A percentile compares a stretch with the other conserved stretches of the same genome.
Evolutionary conservation across 2,329 filamentous ascomycete species (phyloP).

Genomic region (Neoscytalidium dimidiatum): DNA sequence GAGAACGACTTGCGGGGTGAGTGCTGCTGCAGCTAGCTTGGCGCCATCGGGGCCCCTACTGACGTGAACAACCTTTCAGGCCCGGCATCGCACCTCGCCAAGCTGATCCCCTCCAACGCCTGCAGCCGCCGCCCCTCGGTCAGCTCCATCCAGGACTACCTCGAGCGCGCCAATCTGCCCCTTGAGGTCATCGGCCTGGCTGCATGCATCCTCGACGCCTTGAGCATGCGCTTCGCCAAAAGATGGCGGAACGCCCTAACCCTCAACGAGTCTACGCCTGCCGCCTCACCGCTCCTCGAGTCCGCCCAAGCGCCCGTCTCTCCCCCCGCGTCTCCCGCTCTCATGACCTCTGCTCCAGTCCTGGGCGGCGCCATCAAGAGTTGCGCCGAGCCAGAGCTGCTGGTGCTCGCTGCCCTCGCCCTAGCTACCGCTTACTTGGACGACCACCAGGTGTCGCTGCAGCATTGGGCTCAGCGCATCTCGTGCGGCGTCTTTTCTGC

Average conservation of each 20-base stretch:
- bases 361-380: slow-evolving; percentile 1
- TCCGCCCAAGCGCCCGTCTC: slow-evolving; percentile 22
- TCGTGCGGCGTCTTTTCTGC: slow-evolving; percentile 28
- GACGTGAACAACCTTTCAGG: slow-evolving; percentile 27
- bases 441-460: slow-evolving; percentile 32
- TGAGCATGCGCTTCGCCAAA: slow-evolving; percentile 35
- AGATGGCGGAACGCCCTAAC: slow-evolving; percentile 32
- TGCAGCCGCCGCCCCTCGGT: slow-evolving; percentile 31
- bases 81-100: slow-evolving; percentile 37
- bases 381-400: slow-evolving; percentile 33
- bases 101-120: slow-evolving; percentile 37
- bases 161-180: slow-evolving; percentile 35
- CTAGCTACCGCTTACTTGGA: slow-evolving; percentile 37
- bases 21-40: not conserved
- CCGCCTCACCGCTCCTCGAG: slow-evolving; percentile 23
- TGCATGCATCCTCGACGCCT: slow-evolving; percentile 39
- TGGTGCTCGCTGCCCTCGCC: slow-evolving; percentile 38
- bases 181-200: slow-evolving; percentile 39
- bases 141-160: slow-evolving; percentile 30
- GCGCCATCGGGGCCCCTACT: not conserved
- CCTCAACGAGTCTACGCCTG: slow-evolving; percentile 24
- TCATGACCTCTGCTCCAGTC: not conserved
- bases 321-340: slow-evolving; percentile 3
- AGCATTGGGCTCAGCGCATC: slow-evolving; percentile 37
- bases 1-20: slow-evolving; percentile 17